Evolutionary conservation across 2,329 filamentous ascomycete genomes (phyloP), one percentile per base, ranked within the genome.

Genomic region (Xylariaceae sp.): DNA sequence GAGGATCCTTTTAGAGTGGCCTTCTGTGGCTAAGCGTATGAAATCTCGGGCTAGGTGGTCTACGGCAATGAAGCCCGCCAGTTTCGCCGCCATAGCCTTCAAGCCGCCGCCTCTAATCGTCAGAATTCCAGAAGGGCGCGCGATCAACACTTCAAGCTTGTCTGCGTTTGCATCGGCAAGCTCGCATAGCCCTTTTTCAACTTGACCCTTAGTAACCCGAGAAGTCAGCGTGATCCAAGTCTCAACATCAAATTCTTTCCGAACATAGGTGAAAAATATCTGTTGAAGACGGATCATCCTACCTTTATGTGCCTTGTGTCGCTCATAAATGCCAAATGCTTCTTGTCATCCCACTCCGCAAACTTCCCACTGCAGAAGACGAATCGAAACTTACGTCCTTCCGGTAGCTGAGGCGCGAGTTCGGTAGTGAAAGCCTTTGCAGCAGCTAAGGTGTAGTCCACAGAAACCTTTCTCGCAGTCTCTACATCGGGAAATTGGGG

Each of bases 381-480:
- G 58, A 78, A 77, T 47, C 70, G 73, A 59, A 78, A 77, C 45
- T 67, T 71, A 21, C 55, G 55, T 11, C 63, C 67, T 3, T 58
- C 50, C 3, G 70, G 65, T 2, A 68, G 58, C 40, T 66, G 62
- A 4, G 66, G 57, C 6, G 68, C 65, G 18, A 76, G 67, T 35
- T 59, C 60, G 2, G 64, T 48, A 40, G 65, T 54, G 55, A 89
- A 84, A 7, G 81, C 79, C 51, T 77, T 77, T 0, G 85, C 86
- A 1, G 84, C 84, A 1, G 78, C 77, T 7, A 88, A 64, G 1
- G 86, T 77, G 64, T 84, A 86, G 54, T 83, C 79, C 46, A 83
- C 73, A 6, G 83, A 85, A 50, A 89, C 84, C 29, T 77, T 77
- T 49, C 67, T 69, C 20, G 68, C 70, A 26, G 65, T 60, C 16